These are phyloP conservation scores for Candida albicans DNA, from an alignment of 1,139 yeast species.

Conservation along the genomic window DNA sequence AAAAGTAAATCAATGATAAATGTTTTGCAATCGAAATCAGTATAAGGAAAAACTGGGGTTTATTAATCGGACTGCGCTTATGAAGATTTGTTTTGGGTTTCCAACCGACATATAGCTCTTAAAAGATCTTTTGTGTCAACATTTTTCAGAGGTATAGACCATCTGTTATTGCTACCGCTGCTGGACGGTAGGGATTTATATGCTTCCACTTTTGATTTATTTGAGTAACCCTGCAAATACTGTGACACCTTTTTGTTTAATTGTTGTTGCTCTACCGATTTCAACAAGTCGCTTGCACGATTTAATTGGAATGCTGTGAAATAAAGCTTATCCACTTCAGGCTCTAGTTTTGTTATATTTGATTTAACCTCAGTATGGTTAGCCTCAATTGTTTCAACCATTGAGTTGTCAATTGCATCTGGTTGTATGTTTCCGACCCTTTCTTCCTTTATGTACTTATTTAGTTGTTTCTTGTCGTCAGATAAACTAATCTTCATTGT, in stretches of 20 bases:
- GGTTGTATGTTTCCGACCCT: slow-evolving; percentile 8
- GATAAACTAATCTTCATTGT: slow-evolving; percentile 15
- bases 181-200: slow-evolving; percentile 4
- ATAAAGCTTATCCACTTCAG: slow-evolving; percentile 25
- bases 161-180: slow-evolving; percentile 7
- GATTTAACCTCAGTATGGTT: slow-evolving; percentile 16
- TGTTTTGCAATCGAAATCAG: too few relatives aligned
- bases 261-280: slow-evolving; percentile 16
- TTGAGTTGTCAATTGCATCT: slow-evolving; percentile 11
- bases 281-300: slow-evolving; percentile 23
- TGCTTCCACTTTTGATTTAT: slow-evolving; percentile 17
- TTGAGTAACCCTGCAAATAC: slow-evolving; percentile 21
- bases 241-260: slow-evolving; percentile 20
- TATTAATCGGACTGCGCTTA: not conserved
- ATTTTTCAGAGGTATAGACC: slow-evolving; percentile 21
- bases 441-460: slow-evolving; percentile 14
- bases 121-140: slow-evolving; percentile 22
- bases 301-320: slow-evolving; percentile 23
- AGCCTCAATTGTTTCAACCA: slow-evolving; percentile 12
- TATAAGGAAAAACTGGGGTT: not conserved
- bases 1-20: too few relatives aligned
- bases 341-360: slow-evolving; percentile 17
- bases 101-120: slow-evolving; percentile 22
- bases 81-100: slow-evolving; percentile 2
- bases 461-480: slow-evolving; percentile 11